Base-by-base conservation (phyloP, 768 basidiomycete genomes). In the Rhodosporidiobolus sp. region DNA sequence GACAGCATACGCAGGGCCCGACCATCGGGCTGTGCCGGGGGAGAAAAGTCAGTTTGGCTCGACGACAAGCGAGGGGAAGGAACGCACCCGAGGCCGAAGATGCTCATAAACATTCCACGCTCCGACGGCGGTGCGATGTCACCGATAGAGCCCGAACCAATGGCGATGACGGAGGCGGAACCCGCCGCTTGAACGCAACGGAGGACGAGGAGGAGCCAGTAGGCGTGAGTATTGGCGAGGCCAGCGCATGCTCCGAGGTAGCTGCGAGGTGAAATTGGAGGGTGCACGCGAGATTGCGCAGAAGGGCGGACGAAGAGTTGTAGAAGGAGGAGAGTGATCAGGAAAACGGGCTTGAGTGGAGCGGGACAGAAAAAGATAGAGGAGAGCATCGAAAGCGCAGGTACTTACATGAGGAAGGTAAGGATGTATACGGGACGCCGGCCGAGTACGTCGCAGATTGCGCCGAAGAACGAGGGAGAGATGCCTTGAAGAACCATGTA, bases 201-300 rank as follows among this genome's bases (percentile, higher is more conserved):
- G 0, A 76, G 38, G 9, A 69, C 66, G 52, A 70, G 55, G 32
- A 70, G 62, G 1, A 67, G 63, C 50, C 64, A 57, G 50, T 75
- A 75, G 4, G 19, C 22, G 46, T 69, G 65, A 0, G 77, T 71
- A 38, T 65, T 64, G 30, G 74, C 74, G 52, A 77, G 77, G 1
- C 74, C 74, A 3, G 68, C 67, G n/a, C 65, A 70, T 1, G 75
- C 75, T 22, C 65, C 72, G 35, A 76, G 61, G 64, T 72, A 76
- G 58, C 73, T 74, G 56, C 10, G n/a, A 19, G n/a, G 30, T 16
- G 14, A n/a, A n/a, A n/a, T 43, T 9, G 7, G 5, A 8, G 43
- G 8, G 17, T 14, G 3, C 28, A 46, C 43, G 9, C 8, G 19
- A 6, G 32, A 17, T 24, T 9, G 22, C 9, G 22, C 54, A 9